Percentiles rank a stretch among this genome's conserved stretches.
Evolutionary conservation across 805 yeast species (phyloP).

Genomic region (Ogataea ramenticola): DNA sequence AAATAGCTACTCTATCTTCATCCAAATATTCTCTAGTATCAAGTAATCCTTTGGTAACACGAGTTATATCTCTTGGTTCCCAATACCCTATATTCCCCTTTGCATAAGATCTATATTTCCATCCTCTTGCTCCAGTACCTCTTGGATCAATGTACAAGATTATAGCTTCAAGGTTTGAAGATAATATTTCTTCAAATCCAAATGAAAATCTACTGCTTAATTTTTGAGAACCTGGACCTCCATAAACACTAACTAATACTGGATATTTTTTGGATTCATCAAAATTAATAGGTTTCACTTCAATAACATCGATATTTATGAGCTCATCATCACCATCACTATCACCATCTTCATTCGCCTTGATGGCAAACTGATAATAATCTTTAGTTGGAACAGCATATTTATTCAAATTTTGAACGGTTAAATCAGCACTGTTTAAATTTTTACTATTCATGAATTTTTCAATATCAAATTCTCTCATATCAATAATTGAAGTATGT

Average conservation of each 20-base stretch:
- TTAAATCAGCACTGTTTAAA: slow-evolving; percentile 7
- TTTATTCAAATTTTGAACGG: slow-evolving; percentile 14
- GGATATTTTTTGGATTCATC: slow-evolving; percentile 45
- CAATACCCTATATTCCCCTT: slow-evolving; percentile 55
- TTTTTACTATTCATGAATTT: slow-evolving; percentile 9
- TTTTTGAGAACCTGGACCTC: slow-evolving; percentile 75
- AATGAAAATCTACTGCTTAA: slow-evolving; percentile 38
- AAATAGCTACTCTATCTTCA: slow-evolving; percentile 62
- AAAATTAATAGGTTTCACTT: slow-evolving; percentile 54
- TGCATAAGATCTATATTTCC: slow-evolving; percentile 57
- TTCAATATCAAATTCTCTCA: slow-evolving; percentile 8
- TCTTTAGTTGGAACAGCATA: slow-evolving; percentile 45
- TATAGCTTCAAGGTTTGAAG: slow-evolving; percentile 51
- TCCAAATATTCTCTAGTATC: slow-evolving; percentile 48
- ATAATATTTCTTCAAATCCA: slow-evolving; percentile 53
- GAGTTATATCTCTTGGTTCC: slow-evolving; percentile 67
- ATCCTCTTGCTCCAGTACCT: slow-evolving; percentile 76
- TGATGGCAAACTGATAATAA: slow-evolving; percentile 15
- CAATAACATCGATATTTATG: slow-evolving; percentile 43
- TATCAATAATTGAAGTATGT: slow-evolving; percentile 31
- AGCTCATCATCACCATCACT: slow-evolving; percentile 22
- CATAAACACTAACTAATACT: slow-evolving; percentile 60
- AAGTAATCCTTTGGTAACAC: slow-evolving; percentile 44
- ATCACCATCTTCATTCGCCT: slow-evolving; percentile 19
- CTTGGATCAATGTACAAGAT: slow-evolving; percentile 70